A percentile compares a stretch with the other conserved stretches of the same genome.
Evolutionary conservation across 352 stramenopile species (phyloP).

Genomic region (Phytophthora ohioensis): DNA sequence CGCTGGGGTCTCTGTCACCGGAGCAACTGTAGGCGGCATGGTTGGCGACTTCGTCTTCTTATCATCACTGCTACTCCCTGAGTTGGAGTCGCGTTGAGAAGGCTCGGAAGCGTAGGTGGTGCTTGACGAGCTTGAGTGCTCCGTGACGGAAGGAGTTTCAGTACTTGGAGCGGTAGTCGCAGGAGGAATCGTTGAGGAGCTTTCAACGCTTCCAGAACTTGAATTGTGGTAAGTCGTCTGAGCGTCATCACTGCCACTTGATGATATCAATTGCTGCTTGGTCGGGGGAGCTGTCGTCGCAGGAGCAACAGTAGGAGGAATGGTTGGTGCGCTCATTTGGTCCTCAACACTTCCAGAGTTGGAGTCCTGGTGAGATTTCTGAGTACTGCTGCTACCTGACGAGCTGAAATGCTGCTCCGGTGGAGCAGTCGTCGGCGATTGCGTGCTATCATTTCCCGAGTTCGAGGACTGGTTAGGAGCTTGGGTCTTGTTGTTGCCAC

Average conservation of each 20-base stretch:
- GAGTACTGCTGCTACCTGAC: too few species aligned
- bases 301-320: not conserved
- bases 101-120: not conserved
- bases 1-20: not conserved
- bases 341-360: conserved; percentile 2
- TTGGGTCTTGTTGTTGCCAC: not conserved
- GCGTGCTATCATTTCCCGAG: not conserved
- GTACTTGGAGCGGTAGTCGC: not conserved
- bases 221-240: not conserved
- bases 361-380: not conserved
- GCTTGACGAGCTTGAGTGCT: conserved; percentile 1
- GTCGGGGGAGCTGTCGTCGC: conserved; percentile 4
- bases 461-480: not conserved
- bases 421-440: too few species aligned
- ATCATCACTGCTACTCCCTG: not conserved
- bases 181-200: not conserved
- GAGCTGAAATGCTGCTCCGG: too few species aligned
- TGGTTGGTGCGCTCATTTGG: not conserved
- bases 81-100: not conserved
- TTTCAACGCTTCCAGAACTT: conserved; percentile 5
- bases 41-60: not conserved
- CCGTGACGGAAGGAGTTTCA: not conserved
- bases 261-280: not conserved
- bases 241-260: not conserved
- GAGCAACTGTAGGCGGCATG: not conserved